Evolutionary conservation across 176 grass and related monocot species (phyloP), one percentile per base, ranked within the genome.

Genomic region (Neostapfia colusana): DNA sequence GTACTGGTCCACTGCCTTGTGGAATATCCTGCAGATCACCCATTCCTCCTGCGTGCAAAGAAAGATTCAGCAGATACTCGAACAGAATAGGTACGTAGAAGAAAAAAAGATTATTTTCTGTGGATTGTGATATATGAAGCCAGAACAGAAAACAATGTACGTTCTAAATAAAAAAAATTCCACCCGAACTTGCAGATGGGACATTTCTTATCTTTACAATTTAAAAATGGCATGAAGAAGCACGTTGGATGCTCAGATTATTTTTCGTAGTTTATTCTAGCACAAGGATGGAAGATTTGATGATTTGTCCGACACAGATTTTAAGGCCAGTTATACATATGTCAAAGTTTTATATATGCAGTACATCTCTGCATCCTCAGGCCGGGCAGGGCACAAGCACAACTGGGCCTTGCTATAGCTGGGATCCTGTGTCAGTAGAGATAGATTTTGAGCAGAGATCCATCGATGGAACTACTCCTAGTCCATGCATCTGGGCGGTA

Each of bases 21-120:
- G 86, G 70, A 97, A 89, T 73, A 97, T 93, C 84, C 95, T 97
- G 81, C 95, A 97, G 57, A 97, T 91, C 82, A 94, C 95, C 95
- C 95, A 94, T 87, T 97, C 95, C 70, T 91, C 91, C 91, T 92
- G 91, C 72, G 79, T 65, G 38, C 61, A 35, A 8, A 40, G 48
- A 20, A 31, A 78, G n/a, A 46, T 50, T 87, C 79, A 83, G 39
- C 40, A 82, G n/a, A n/a, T n/a, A n/a, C n/a, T n/a, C n/a, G n/a
- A 35, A 3, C 10, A 56, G 3, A 8, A 27, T 16, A 38, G 17
- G 62, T 11, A 34, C 21, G n/a, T n/a, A n/a, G n/a, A n/a, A n/a
- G n/a, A n/a, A n/a, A n/a, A 12, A 8, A 5, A 57, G 58, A 26
- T 55, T 44, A 51, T 0, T 41, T 74, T 45, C 38, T 57, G n/a